phyloP scores from a whole-genome alignment of 208 protist genomes.

The Angomonas deanei region DNA sequence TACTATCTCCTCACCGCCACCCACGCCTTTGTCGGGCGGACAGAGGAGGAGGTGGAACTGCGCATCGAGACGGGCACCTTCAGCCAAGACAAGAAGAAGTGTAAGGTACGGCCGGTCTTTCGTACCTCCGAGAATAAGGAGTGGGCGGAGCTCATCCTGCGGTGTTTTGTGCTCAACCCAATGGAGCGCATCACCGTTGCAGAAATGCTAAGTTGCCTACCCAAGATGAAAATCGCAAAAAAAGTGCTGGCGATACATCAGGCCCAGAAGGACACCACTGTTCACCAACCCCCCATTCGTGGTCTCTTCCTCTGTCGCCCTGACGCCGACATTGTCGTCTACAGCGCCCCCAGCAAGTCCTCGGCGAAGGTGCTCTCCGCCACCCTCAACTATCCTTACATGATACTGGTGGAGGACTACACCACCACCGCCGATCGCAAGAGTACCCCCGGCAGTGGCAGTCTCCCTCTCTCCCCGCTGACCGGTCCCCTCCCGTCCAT shows the following conservation, averaged over 20 bases:
- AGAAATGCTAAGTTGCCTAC: background rate
- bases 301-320: background rate
- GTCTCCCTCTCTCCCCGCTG: too few relatives aligned
- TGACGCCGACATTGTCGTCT: background rate
- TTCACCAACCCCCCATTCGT: background rate
- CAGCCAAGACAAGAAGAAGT: background rate
- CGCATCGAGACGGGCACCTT: background rate
- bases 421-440: too few relatives aligned
- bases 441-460: too few relatives aligned
- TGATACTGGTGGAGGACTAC: slow-evolving; percentile 3
- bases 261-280: background rate
- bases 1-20: slow-evolving; percentile 2
- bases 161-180: background rate
- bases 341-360: background rate
- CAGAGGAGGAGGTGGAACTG: background rate
- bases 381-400: background rate
- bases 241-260: background rate
- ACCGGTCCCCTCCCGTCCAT: background rate
- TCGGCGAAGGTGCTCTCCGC: background rate
- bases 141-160: background rate
- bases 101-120: background rate
- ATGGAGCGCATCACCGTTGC: background rate
- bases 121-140: background rate
- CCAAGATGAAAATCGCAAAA: background rate
- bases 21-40: background rate